A percentile compares a stretch with the other conserved stretches of the same genome.
These are phyloP conservation scores for Metschnikowia picachoensis DNA, from an alignment of 805 yeast species.

Conservation along the genomic window DNA sequence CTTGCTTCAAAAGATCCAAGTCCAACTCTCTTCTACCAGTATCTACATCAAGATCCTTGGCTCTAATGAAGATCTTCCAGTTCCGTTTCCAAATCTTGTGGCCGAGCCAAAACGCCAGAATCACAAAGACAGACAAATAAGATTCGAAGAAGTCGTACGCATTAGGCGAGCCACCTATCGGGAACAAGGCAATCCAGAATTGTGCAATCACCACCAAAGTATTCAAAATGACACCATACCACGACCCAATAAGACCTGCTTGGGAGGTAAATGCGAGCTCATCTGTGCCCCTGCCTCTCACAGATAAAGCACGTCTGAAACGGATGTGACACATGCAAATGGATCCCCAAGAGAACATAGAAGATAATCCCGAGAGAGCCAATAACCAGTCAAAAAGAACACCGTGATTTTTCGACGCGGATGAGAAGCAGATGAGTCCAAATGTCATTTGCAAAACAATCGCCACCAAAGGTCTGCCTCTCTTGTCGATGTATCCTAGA, in stretches of 20 bases:
- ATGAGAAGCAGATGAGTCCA: constrained; percentile 63
- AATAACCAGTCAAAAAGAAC: constrained; percentile 25
- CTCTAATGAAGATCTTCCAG: constrained; percentile 29
- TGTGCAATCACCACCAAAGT: constrained; percentile 52
- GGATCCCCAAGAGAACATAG: constrained; percentile 28
- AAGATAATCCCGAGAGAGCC: constrained; percentile 25
- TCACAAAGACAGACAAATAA: constrained; percentile 62
- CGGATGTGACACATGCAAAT: constrained; percentile 25
- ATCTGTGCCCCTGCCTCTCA: constrained; percentile 21
- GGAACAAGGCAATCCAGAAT: constrained; percentile 64
- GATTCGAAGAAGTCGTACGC: constrained; percentile 51
- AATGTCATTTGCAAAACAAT: constrained; percentile 33
- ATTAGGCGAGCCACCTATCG: constrained; percentile 38
- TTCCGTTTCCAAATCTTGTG: constrained; percentile 52
- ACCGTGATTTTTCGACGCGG: constrained; percentile 29
- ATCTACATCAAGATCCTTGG: constrained; percentile 34
- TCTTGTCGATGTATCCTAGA: constrained; percentile 39
- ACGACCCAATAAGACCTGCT: constrained; percentile 52
- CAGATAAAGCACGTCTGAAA: constrained; percentile 23
- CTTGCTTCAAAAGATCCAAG: constrained; percentile 36
- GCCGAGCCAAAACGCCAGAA: constrained; percentile 51
- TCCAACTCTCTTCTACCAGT: constrained; percentile 39
- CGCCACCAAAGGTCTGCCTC: constrained; percentile 42
- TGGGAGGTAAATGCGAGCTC: constrained; percentile 54
- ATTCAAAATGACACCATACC: constrained; percentile 47